phyloP scores from a whole-genome alignment of 2,329 filamentous ascomycete species.

The Neospermospora avenae region DNA sequence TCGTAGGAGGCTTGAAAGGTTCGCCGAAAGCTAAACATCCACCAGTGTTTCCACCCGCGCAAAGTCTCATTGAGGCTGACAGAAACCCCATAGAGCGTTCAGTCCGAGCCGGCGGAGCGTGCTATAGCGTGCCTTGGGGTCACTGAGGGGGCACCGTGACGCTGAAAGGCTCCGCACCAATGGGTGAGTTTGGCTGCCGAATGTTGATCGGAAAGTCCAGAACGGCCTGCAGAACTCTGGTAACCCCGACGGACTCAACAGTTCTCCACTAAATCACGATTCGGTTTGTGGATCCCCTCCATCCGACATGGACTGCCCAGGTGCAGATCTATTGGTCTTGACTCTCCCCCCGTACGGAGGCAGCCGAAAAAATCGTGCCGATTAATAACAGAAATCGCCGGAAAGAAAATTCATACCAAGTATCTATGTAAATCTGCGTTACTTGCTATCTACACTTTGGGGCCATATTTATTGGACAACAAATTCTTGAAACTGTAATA shows the following conservation, averaged over 20 bases:
- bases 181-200: not conserved
- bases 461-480: not conserved
- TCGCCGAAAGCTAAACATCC: slow-evolving; percentile 1
- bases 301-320: not conserved
- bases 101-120: not conserved
- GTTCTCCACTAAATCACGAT: slow-evolving; percentile 2
- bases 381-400: not conserved
- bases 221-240: not conserved
- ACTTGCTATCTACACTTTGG: not conserved
- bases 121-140: not conserved
- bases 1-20: not conserved
- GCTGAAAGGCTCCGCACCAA: not conserved
- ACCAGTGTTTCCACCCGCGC: slow-evolving; percentile 1
- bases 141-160: not conserved
- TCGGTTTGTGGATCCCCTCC: not conserved
- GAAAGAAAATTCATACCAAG: not conserved
- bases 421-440: not conserved
- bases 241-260: not conserved
- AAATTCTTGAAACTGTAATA: not conserved
- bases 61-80: not conserved
- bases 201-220: slow-evolving; percentile 9
- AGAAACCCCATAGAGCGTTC: no score
- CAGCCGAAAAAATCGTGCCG: not conserved
- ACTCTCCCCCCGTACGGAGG: no score
- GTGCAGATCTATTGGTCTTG: not conserved